Percentiles rank a stretch among this genome's conserved stretches.
These are phyloP conservation scores for Suillus occidentalis DNA, from an alignment of 768 basidiomycete genomes.

Conservation along the genomic window DNA sequence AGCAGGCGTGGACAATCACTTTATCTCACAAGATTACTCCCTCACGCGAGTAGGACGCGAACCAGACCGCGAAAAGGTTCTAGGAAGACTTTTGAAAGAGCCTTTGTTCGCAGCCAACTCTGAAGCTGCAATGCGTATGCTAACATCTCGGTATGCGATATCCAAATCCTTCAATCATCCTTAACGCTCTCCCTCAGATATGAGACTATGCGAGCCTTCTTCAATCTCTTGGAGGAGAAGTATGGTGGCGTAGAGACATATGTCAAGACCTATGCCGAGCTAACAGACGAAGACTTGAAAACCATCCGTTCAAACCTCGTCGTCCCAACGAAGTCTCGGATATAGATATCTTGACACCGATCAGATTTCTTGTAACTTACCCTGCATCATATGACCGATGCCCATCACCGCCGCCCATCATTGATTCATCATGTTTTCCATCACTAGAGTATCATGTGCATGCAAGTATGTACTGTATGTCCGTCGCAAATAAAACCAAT, in stretches of 20 bases:
- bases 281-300: conserved; percentile 63
- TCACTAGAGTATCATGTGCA: conserved; percentile 4
- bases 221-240: conserved; percentile 56
- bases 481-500: not conserved
- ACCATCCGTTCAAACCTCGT: conserved; percentile 61
- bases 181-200: conserved; percentile 40
- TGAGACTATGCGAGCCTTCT: conserved; percentile 76
- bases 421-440: not conserved
- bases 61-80: conserved; percentile 69
- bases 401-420: not conserved
- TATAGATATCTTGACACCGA: conserved; percentile 16
- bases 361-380: not conserved
- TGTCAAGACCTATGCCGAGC: conserved; percentile 50
- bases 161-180: not conserved
- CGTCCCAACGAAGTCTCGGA: conserved; percentile 30
- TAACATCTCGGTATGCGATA: conserved; percentile 64
- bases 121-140: conserved; percentile 80
- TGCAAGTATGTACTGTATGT: conserved; percentile 1
- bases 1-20: conserved; percentile 65
- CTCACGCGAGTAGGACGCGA: conserved; percentile 79
- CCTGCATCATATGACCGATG: not conserved
- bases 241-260: conserved; percentile 74
- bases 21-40: conserved; percentile 72
- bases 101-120: conserved; percentile 72
- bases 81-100: conserved; percentile 65